Evolutionary conservation across 2,329 filamentous ascomycete species (phyloP).

Genomic region (Apiospora phragmitis): DNA sequence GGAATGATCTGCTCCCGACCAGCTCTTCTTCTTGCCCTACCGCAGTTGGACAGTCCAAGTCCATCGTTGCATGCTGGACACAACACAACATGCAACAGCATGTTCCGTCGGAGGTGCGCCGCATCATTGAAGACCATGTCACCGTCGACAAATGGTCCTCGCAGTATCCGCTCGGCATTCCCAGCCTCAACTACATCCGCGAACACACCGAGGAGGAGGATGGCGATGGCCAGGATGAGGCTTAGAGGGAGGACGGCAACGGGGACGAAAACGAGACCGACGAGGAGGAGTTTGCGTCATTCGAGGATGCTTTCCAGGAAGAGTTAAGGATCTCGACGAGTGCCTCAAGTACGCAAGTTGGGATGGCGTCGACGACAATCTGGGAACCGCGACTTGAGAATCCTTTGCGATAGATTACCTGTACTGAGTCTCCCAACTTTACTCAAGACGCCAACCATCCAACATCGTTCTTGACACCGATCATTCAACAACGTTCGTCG

Average conservation of each 20-base stretch:
- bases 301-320: not conserved
- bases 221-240: not conserved
- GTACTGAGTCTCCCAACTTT: no score
- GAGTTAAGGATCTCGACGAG: not conserved
- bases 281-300: not conserved
- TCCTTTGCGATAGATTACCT: no score
- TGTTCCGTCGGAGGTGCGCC: not conserved
- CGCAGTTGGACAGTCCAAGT: not conserved
- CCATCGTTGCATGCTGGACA: not conserved
- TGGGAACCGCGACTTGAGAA: no score
- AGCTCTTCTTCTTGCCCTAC: not conserved
- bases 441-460: no score
- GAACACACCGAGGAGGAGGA: no score
- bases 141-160: not conserved
- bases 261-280: not conserved
- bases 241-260: not conserved
- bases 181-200: not conserved
- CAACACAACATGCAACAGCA: not conserved
- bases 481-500: no score
- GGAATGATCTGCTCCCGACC: not conserved
- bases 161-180: not conserved
- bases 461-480: no score
- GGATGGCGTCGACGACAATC: not conserved
- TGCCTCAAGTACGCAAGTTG: not conserved
- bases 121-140: not conserved